Evolutionary conservation across 2,329 filamentous ascomycete species (phyloP), one percentile per base, ranked within the genome.

Genomic region (Cadophora sp.): DNA sequence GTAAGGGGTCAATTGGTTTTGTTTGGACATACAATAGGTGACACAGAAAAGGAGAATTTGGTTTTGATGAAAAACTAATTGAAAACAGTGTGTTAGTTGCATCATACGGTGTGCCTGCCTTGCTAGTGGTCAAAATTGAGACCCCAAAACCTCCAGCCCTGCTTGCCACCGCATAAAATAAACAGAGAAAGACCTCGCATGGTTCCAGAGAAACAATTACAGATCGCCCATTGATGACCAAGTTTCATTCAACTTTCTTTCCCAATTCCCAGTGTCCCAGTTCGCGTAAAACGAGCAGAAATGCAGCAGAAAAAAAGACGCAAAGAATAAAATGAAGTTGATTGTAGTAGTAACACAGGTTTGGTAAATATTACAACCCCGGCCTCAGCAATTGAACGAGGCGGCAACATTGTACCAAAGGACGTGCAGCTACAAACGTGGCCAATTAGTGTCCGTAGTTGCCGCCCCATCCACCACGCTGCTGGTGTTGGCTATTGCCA

Each of bases 391-490:
- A 58, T 46, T 53, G 50, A 53, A 65, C 37, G 64, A 68, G 71
- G 68, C 63, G 70, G 72, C 70, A 73, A 74, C 65, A 55, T 71
- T 58, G 24, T 64, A 70, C 71, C 74, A 74, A 59, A 70, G 73
- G 73, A 74, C 71, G 71, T 73, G 70, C 65, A 68, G 69, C 70
- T 75, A 73, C 73, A 71, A 72, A 64, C 16, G 43, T 67, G 62
- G 62, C 62, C 64, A 60, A 75, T 76, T 77, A 78, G 69, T 78
- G 70, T 74, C 74, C 74, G 69, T 84, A 84, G 76, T 83, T 84
- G 72, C 79, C 79, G 72, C 83, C 82, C 83, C 83, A 85, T 65
- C 83, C 83, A 68, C 82, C 82, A 58, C 82, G 81, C 66, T 81
- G 80, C n/a, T n/a, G n/a, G n/a, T n/a, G n/a, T 62, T 78, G 76